A percentile compares a stretch with the other conserved stretches of the same genome.
Evolutionary conservation across 2,329 filamentous ascomycete species (phyloP).

Genomic region (Arthrobotrys musiformis): DNA sequence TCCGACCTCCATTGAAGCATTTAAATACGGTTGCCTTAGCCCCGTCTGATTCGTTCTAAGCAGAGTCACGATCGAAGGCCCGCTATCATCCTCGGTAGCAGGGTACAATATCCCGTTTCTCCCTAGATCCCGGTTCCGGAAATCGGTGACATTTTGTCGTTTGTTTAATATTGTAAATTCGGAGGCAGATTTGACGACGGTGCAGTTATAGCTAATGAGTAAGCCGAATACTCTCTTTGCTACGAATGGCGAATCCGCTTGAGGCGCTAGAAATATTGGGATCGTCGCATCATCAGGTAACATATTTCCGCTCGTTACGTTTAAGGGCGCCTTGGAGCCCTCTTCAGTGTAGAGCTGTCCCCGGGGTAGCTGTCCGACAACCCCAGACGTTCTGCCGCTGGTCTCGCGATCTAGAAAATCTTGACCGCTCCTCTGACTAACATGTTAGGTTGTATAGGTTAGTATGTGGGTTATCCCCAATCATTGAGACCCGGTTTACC

Average conservation of each 20-base stretch:
- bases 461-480: too few relatives aligned
- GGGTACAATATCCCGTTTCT: neutral
- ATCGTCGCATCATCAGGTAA: constrained; percentile 1
- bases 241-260: neutral
- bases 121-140: neutral
- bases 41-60: neutral
- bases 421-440: neutral
- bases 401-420: neutral
- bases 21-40: neutral
- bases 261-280: constrained; percentile 1
- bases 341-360: neutral
- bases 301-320: neutral
- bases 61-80: neutral
- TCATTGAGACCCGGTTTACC: neutral
- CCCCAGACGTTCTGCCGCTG: neutral
- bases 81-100: neutral
- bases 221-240: neutral
- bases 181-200: neutral
- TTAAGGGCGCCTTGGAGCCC: neutral
- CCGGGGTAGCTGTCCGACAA: neutral
- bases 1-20: constrained; percentile 7
- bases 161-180: constrained; percentile 17
- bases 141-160: neutral
- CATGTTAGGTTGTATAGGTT: too few relatives aligned
- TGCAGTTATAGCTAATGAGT: constrained; percentile 19